A percentile compares a stretch with the other conserved stretches of the same genome.
phyloP scores from a whole-genome alignment of 1,284 basidiomycete species.

The Melampsora larici-populina region DNA sequence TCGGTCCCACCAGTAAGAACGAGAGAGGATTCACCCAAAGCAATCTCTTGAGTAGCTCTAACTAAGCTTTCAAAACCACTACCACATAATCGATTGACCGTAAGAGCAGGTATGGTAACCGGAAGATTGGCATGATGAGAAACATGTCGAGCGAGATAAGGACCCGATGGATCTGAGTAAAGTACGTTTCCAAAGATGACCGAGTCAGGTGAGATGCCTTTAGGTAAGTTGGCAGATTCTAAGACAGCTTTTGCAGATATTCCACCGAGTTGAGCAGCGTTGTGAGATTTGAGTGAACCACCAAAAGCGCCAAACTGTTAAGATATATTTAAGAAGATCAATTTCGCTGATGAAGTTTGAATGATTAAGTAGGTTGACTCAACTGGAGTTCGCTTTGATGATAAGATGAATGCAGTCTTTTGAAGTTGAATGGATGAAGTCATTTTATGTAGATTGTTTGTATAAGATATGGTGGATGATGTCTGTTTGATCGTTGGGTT shows the following conservation, averaged over 20 bases:
- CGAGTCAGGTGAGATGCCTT: constrained; percentile 22
- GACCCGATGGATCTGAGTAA: constrained; percentile 61
- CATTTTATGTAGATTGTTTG: too few relatives aligned
- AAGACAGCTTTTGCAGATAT: constrained; percentile 53
- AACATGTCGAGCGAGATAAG: constrained; percentile 92
- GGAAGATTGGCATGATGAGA: constrained; percentile 74
- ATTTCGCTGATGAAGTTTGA: not conserved
- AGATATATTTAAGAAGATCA: too few relatives aligned
- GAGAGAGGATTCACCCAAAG: constrained; percentile 76
- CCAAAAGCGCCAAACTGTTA: constrained; percentile 20
- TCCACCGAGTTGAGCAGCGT: constrained; percentile 45
- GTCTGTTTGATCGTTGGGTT: too few relatives aligned
- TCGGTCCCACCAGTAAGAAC: constrained; percentile 95
- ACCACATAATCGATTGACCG: constrained; percentile 74
- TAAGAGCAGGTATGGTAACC: constrained; percentile 59
- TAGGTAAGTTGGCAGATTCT: constrained; percentile 45
- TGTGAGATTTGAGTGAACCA: constrained; percentile 18
- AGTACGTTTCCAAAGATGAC: constrained; percentile 53
- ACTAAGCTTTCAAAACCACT: constrained; percentile 93
- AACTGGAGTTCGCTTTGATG: constrained; percentile 13
- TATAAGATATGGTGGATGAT: too few relatives aligned
- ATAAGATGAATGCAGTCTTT: not conserved
- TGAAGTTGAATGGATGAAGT: too few relatives aligned
- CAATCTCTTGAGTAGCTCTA: constrained; percentile 84
- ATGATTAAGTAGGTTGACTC: not conserved